Base-by-base conservation (phyloP, 305 asterid species). In the Fraxinus floribunda region DNA sequence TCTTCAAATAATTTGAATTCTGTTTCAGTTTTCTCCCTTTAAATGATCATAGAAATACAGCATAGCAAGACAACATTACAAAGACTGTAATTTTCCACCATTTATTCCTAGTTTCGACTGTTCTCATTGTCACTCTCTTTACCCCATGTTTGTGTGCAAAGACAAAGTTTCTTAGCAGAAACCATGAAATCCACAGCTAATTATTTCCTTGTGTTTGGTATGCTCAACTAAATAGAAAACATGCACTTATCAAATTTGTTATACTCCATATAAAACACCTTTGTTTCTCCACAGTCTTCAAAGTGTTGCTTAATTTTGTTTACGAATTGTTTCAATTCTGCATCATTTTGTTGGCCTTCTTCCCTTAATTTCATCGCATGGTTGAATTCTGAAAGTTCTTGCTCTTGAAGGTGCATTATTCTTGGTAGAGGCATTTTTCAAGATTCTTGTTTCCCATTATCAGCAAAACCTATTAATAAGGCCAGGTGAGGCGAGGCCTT, bases 81-180 rank as follows among this genome's bases (percentile, higher is more conserved):
- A n/a, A 32, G 24, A 55, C 24, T 5, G 16, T 2, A 41, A 44
- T 44, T 41, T 16, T 0, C 64, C 24, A n/a, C n/a, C 3, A 15
- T 55, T 16, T n/a, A 5, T 8, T 20, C 30, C 30, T 62, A 22
- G 29, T 75, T 30, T 32, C 85, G 8, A 49, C 83, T 83, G 62
- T 26, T 87, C 16, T 52, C n/a, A 0, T 22, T 76, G 38, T 82
- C 87, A 73, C 80, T 85, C 81, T 84, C 81, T 1, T 36, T 7
- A 8, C 46, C 41, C 46, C 39, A 35, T 1, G 7, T 5, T 35
- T 5, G 39, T 5, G 39, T 35, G 62, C 87, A 86, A 24, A 89
- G 74, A 36, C 79, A 81, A 35, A 84, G 81, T 39, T 83, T 86
- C 72, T 86, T 89, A 46, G 83, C 82, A 36, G 88, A 83, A 6